Base-by-base conservation (phyloP, 495 filamentous ascomycete species). In the Trichocladium uniseriatum region DNA sequence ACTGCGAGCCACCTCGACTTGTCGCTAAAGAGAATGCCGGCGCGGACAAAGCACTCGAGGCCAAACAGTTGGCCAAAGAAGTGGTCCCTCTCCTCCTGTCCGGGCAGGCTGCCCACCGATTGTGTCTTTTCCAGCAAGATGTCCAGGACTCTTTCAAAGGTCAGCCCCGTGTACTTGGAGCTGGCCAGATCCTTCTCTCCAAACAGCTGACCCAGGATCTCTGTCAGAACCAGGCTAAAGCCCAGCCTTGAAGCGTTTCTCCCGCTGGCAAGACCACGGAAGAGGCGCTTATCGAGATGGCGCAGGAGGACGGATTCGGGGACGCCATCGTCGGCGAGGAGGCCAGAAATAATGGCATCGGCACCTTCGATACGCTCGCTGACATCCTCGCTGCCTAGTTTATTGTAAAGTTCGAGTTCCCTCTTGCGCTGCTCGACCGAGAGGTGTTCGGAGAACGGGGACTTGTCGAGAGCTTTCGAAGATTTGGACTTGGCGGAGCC, bases 191-290 rank as follows among this genome's bases (percentile, higher is more conserved):
- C 61, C 45, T 71, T 65, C 21, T 68, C 41, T 1, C 73, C 76
- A 54, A 75, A 76, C n/a, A 86, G 59, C 58, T 83, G 79, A 1
- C 74, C 70, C 34, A 94, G 61, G 47, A 94, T 71, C 66, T 96
- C 91, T 0, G 89, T 86, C 54, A 97, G 66, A 2, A 91, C 89
- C 48, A 95, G 71, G 32, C 87, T 94, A 61, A 92, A 96, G n/a
- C 92, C 92, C 48, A 90, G 67, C 21, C 92, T 76, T 27, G 91
- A 88, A 13, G 86, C 89, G 69, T 95, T 94, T 19, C 87, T 79
- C 38, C 89, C 84, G 60, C 89, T 95, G 46, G 89, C 87, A 21
- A 98, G 78, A 32, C 92, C 92, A 38, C 86, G 80, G 57, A 95
- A 86, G 13, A 98, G 73, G 28, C 89, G 70, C 54, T 73, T 69